Evolutionary conservation across 2,329 filamentous ascomycete species (phyloP).

Genomic region (Xylaria hypoxylon): DNA sequence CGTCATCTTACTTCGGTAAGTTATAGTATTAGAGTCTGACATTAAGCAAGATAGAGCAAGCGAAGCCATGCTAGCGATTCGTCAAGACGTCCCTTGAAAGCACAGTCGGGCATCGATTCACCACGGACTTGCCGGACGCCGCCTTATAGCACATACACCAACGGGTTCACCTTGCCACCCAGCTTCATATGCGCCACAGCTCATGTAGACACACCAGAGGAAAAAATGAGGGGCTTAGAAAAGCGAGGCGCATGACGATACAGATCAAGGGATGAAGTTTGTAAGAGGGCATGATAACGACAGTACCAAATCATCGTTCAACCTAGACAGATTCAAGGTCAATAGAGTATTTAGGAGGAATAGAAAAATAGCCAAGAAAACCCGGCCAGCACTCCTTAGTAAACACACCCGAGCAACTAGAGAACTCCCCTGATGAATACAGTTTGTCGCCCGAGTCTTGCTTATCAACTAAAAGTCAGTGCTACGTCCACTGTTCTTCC

Average conservation of each 20-base stretch:
- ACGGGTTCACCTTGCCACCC: neutral
- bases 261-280: neutral
- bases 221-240: neutral
- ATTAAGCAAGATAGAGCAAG: neutral
- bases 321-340: neutral
- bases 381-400: neutral
- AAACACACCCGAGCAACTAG: constrained; percentile 3
- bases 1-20: too few species aligned
- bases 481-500: constrained; percentile 6
- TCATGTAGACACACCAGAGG: neutral
- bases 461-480: neutral
- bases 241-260: neutral
- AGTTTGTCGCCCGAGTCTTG: neutral
- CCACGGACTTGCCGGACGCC: neutral
- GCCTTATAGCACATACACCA: neutral
- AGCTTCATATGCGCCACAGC: neutral
- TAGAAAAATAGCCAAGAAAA: neutral
- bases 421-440: too few species aligned
- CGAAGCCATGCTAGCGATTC: neutral
- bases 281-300: neutral
- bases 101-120: neutral
- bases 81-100: neutral
- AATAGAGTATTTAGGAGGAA: neutral
- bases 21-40: too few species aligned
- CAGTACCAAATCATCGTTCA: neutral